Base-by-base conservation (phyloP, 78 protist species). In the Mastigamoeba balamuthi region DNA sequence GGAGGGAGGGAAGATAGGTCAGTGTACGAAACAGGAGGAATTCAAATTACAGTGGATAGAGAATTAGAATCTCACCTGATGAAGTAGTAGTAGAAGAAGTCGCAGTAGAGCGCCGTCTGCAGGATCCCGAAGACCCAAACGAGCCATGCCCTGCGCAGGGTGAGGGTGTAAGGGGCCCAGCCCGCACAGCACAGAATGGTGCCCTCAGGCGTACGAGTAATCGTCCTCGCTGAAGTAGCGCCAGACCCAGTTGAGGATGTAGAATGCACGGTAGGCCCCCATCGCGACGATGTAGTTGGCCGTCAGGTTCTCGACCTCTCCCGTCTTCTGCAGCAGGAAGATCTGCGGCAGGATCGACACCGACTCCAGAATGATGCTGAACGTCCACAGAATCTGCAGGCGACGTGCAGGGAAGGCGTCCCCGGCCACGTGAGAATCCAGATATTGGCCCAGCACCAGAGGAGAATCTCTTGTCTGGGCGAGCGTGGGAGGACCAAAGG, bases 291-390 rank as follows among this genome's bases (percentile, higher is more conserved):
- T 86, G 82, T 93, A 93, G 74, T 93, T 92, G 3, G 89, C 38
- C 27, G 93, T 91, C 68, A 93, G 53, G 65, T 66, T 35, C 64
- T 89, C 95, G 7, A 79, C 92, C 73, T 86, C 89, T 17, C 92
- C 87, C 5, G 92, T 87, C 72, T 83, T 53, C 42, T 82, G 90
- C 38, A 94, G 68, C 63, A 94, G 68, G 63, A 86, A 82, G 40
- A 96, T 72, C 85, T 97, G 99, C 4, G 99, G 99, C 69, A 97
- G 58, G 67, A 97, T 91, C 6, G 98, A 98, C 10, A 97, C 95
- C 23, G 97, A 77, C 78, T 97, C 99, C 28, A 95, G 88, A 72
- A 78, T 95, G 70, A 95, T 87, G 36, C 93, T 83, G 74, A 95
- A 94, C 17, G 98, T 74, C 98, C 98, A 95, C 28, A 93, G 75